phyloP scores from a whole-genome alignment of 148 eudicot species.

The Fagopyrum homotropicum region DNA sequence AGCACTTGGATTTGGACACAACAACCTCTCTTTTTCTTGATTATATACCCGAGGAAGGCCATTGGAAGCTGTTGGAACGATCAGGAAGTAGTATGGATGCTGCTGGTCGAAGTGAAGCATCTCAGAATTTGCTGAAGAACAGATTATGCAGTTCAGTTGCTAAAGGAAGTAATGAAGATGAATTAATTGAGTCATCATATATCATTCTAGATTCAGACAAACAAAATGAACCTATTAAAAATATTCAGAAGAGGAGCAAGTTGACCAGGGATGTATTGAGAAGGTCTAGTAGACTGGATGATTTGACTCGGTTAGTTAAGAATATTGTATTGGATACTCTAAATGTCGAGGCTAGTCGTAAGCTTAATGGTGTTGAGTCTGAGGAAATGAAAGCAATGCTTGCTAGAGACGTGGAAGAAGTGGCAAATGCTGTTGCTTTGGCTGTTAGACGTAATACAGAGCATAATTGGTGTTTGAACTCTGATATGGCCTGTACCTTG shows the following conservation, averaged over 20 bases:
- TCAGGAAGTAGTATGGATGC: constrained; percentile 23
- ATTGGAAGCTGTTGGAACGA: constrained; percentile 62
- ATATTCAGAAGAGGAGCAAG: constrained; percentile 17
- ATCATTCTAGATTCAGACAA: constrained; percentile 51
- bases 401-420: constrained; percentile 49
- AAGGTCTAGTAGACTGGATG: constrained; percentile 19
- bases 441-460: constrained; percentile 34
- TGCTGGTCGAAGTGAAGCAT: constrained; percentile 15
- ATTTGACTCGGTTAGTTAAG: constrained; percentile 31
- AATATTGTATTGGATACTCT: constrained; percentile 44
- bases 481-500: constrained; percentile 20
- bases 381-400: constrained; percentile 47
- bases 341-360: constrained; percentile 65
- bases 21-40: constrained; percentile 48
- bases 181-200: constrained; percentile 70
- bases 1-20: constrained; percentile 34
- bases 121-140: constrained; percentile 16
- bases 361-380: constrained; percentile 39
- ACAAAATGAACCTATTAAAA: constrained; percentile 29
- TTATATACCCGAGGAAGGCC: constrained; percentile 69
- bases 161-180: constrained; percentile 19
- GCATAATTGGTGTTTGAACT: constrained; percentile 17
- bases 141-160: constrained; percentile 16
- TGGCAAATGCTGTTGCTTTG: constrained; percentile 53
- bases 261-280: constrained; percentile 18